Evolutionary conservation across 2,329 filamentous ascomycete species (phyloP), one percentile per base, ranked within the genome.

Genomic region (Chaetothyriales sp.): DNA sequence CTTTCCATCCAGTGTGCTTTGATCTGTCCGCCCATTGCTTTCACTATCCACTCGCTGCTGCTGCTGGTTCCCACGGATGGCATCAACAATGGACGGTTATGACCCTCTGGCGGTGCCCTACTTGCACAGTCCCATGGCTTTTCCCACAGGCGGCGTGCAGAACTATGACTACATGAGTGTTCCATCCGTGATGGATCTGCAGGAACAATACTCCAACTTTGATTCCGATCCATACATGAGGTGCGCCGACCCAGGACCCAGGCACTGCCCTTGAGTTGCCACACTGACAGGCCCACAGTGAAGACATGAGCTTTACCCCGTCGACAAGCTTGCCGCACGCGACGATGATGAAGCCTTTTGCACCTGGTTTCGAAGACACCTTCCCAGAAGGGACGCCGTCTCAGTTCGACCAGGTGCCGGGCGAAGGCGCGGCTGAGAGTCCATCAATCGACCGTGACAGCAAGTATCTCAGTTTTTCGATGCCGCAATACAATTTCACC

Each of bases 391-490:
- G 61, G 8, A 68, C 70, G 57, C 65, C 70, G 46, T 56, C 69
- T 19, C 66, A 68, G 8, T 73, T 72, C 52, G 70, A 73, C 44
- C 63, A 65, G 40, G 58, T 62, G 18, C 65, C 67, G 13, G 67
- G 67, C 49, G 73, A 78, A 48, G 66, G 65, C 55, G 63, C 66
- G 56, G 67, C 72, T 43, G 73, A 77, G 55, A 74, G 75, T 56
- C 73, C 77, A 25, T 79, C 75, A 40, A 79, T 82, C 62, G 78
- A 82, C 54, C 77, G 77, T 60, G 80, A 82, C 64, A 77, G 82
- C 65, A 78, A 89, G 66, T 75, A 89, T 20, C 75, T 89, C n/a
- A 79, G 83, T 61, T 89, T 89, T 68, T 83, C 81, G 0, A 71
- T 79, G 9, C 78, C 82, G 1, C 71, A 76, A 29, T 73, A 81